Conservation (phyloP, 768 basidiomycete species). For the Cystobasidium onofrii region DNA sequence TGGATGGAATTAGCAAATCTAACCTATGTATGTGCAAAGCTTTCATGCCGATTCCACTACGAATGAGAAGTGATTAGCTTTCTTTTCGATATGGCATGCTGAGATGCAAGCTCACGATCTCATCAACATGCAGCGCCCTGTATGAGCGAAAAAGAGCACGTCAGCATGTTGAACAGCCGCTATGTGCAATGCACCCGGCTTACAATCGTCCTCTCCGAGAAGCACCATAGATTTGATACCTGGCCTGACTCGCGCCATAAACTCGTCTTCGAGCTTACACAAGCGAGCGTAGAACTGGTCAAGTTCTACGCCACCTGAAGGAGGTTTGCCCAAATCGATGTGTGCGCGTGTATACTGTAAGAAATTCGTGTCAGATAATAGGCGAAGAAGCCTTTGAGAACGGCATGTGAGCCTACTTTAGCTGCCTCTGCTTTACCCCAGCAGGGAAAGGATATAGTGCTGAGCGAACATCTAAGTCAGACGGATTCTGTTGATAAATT, state of each 20-base stretch:
- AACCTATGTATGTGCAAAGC: background rate
- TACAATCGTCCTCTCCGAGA: background rate
- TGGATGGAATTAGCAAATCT: background rate
- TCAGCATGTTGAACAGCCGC: no score
- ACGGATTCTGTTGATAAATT: no score
- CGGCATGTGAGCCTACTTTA: background rate
- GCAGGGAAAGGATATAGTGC: background rate
- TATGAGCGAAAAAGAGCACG: no score
- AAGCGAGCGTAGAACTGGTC: conserved; percentile 7
- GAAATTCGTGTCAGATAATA: background rate
- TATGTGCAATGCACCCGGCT: background rate
- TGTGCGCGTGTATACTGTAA: background rate
- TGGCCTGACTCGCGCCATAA: background rate
- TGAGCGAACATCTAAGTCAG: background rate
- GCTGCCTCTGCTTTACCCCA: background rate
- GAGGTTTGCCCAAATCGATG: conserved; percentile 10
- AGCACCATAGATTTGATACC: background rate
- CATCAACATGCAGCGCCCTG: conserved; percentile 12
- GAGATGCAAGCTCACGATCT: background rate
- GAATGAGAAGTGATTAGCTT: background rate
- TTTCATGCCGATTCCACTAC: background rate
- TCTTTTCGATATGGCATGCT: no score
- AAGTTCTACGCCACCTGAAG: background rate
- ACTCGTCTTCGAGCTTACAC: background rate
- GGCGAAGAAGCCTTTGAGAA: background rate